Conservation (phyloP, 108 stramenopile genomes). For the Phaeodactylum tricornutum region DNA sequence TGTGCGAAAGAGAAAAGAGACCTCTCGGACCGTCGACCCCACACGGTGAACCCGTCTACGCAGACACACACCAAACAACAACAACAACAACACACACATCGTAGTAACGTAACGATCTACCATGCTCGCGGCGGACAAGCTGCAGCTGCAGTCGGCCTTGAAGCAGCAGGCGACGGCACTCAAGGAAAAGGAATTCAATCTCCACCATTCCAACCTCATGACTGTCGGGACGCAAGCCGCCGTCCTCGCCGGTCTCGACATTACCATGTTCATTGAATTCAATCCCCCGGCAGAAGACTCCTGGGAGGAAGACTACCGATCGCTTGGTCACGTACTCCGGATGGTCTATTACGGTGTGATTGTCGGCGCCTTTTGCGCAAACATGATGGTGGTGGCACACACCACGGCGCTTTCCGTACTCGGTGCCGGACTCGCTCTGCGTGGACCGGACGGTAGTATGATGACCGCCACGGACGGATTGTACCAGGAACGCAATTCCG, state of each 20-base stretch:
- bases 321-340: constrained; percentile 52
- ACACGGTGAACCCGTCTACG: too few relatives aligned
- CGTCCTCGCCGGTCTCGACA: constrained; percentile 79
- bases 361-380: constrained; percentile 73
- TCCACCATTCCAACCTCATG: constrained; percentile 70
- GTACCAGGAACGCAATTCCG: constrained; percentile 59
- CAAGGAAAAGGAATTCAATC: constrained; percentile 90
- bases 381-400: constrained; percentile 76
- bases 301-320: constrained; percentile 37
- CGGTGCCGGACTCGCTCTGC: constrained; percentile 73
- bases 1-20: too few relatives aligned
- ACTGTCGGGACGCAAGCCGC: constrained; percentile 88
- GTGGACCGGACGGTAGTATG: constrained; percentile 88
- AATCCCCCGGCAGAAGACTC: constrained; percentile 44
- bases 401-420: constrained; percentile 74
- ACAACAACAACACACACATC: too few relatives aligned
- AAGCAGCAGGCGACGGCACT: constrained; percentile 85
- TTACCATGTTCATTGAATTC: constrained; percentile 91
- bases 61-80: too few relatives aligned
- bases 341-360: constrained; percentile 71
- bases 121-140: constrained; percentile 85
- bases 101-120: too few relatives aligned
- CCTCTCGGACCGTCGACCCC: too few relatives aligned
- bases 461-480: constrained; percentile 86
- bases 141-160: constrained; percentile 73